Evolutionary conservation across 129 eudicot species (phyloP), one percentile per base, ranked within the genome.

Genomic region (Flaveria ramosissima): DNA sequence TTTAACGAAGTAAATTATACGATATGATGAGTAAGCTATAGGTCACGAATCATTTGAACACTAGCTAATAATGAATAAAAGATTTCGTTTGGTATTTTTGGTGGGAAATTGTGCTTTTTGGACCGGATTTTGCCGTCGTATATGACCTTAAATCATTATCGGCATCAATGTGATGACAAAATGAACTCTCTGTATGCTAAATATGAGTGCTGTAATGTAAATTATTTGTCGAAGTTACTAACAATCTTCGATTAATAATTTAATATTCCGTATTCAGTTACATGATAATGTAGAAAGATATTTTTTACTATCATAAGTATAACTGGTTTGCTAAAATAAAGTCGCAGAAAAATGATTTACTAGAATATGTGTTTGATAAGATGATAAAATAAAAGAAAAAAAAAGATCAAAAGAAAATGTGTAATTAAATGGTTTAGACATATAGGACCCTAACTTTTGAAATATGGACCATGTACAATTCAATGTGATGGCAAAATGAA

Each of bases 51-150:
- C 13, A 45, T 45, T 45, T 10, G 9, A 45, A 45, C 14, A 1
- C 14, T 10, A 10, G 0, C 14, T 45, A 45, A 10, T 45, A 45
- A 4, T 61, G 3, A 24, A 39, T 24, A 61, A 52, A 36, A 36
- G 6, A 4, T 5, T 5, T 36, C 7, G 41, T 36, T 36, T 36
- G 5, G 67, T 45, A 45, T 14, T 9, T 61, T 24, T 13, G 41
- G 6, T 24, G 67, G 19, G 12, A 24, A 61, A 13, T 26, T 61
- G 67, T 61, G 41, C 67, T 61, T 61, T 61, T 61, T 24, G 17
- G 67, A 61, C 67, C 67, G 13, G 27, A n/a, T 24, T 61, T 61
- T 61, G 67, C 67, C 17, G 67, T 61, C 42, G 41, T 61, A 26
- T 61, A 61, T 26, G 67, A 61, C 67, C 67, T 39, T 26, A 61